A percentile compares a stretch with the other conserved stretches of the same genome.
These are phyloP conservation scores for Arthrobotrys sinensis DNA, from an alignment of 2,329 filamentous ascomycete species.

Conservation along the genomic window DNA sequence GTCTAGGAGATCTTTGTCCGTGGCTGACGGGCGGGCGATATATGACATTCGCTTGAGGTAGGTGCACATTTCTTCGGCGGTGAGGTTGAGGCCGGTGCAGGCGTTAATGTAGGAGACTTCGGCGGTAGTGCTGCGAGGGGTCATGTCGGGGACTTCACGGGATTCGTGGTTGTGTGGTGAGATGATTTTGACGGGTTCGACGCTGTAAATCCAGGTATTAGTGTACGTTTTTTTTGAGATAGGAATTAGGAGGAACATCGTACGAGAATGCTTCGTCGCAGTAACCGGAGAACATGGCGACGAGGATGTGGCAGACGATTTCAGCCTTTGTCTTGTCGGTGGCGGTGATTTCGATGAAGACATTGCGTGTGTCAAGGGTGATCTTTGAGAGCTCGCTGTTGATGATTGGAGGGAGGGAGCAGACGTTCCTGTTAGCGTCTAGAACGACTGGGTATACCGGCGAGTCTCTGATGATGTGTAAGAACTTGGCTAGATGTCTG, in stretches of 20 bases:
- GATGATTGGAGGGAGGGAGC: slow-evolving; percentile 97
- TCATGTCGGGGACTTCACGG: slow-evolving; percentile 83
- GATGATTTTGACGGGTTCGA: slow-evolving; percentile 92
- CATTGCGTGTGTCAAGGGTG: slow-evolving; percentile 87
- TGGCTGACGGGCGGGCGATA: slow-evolving; percentile 80
- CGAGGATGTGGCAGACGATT: slow-evolving; percentile 94
- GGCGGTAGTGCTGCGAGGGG: slow-evolving; percentile 82
- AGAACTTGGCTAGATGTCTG: slow-evolving; percentile 83
- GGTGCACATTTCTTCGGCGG: slow-evolving; percentile 81
- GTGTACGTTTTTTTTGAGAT: slow-evolving; percentile 4
- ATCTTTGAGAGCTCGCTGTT: slow-evolving; percentile 99
- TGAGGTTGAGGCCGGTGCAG: slow-evolving; percentile 85
- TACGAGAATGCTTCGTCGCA: slow-evolving; percentile 86
- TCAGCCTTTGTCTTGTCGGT: slow-evolving; percentile 97
- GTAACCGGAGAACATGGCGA: slow-evolving; percentile 97
- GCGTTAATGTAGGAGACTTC: slow-evolving; percentile 94
- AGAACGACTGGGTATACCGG: slow-evolving; percentile 97
- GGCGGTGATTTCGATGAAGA: slow-evolving; percentile 97
- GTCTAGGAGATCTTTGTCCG: slow-evolving; percentile 80
- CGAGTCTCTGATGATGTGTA: slow-evolving; percentile 94
- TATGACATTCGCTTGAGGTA: slow-evolving; percentile 92
- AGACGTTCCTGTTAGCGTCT: slow-evolving; percentile 87
- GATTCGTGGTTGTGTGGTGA: slow-evolving; percentile 91
- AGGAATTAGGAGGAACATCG: slow-evolving; percentile 57
- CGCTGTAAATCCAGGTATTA: slow-evolving; percentile 66